These are phyloP conservation scores for Phytophthora aleatoria DNA, from an alignment of 352 stramenopile species.

Conservation along the genomic window DNA sequence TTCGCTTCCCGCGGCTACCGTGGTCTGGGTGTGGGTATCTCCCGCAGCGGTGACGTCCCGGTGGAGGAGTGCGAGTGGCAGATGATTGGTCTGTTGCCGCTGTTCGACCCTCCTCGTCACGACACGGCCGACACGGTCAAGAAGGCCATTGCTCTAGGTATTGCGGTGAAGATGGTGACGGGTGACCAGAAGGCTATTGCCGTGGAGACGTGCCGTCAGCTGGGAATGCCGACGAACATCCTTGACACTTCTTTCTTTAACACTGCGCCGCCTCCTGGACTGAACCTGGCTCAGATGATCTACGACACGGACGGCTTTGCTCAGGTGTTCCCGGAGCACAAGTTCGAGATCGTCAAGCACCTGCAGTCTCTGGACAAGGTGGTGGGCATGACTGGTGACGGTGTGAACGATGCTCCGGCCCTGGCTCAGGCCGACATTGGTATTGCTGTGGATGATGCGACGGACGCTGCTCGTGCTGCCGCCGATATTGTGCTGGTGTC, in stretches of 20 bases:
- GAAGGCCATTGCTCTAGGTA: constrained; percentile 88
- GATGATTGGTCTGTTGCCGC: constrained; percentile 91
- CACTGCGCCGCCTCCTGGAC: constrained; percentile 57
- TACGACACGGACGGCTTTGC: constrained; percentile 94
- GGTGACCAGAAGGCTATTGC: constrained; percentile 94
- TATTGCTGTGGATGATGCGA: constrained; percentile 91
- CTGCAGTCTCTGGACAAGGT: constrained; percentile 88
- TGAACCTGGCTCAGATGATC: constrained; percentile 85
- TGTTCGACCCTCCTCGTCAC: constrained; percentile 94
- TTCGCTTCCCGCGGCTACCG: constrained; percentile 71
- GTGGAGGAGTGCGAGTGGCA: constrained; percentile 89
- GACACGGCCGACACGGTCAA: constrained; percentile 94
- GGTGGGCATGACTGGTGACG: constrained; percentile 86
- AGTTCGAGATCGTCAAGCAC: constrained; percentile 92
- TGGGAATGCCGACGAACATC: constrained; percentile 91
- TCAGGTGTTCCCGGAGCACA: constrained; percentile 92
- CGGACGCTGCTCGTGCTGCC: constrained; percentile 88
- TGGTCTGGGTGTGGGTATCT: constrained; percentile 66
- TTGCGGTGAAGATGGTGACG: constrained; percentile 96
- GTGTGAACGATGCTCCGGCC: constrained; percentile 93
- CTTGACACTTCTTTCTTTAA: constrained; percentile 84
- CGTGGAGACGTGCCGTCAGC: constrained; percentile 88
- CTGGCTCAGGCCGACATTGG: constrained; percentile 91
- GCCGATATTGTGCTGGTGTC: constrained; percentile 91
- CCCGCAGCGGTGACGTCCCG: constrained; percentile 60